These are phyloP conservation scores for Athelia psychrophila DNA, from an alignment of 1,284 basidiomycete species.

Conservation along the genomic window DNA sequence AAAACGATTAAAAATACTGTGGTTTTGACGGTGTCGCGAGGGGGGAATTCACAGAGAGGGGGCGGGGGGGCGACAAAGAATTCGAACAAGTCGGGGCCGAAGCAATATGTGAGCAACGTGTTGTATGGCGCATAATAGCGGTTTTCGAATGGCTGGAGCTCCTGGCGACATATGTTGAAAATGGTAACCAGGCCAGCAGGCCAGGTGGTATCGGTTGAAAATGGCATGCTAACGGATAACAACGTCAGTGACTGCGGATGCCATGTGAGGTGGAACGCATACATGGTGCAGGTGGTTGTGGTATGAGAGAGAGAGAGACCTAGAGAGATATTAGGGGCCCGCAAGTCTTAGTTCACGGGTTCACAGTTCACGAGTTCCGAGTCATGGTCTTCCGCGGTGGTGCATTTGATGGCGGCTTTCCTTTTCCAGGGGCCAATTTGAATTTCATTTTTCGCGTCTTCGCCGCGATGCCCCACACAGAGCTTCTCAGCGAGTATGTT, in stretches of 20 bases:
- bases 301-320: neutral
- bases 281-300: too few relatives aligned
- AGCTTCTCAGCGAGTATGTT: too few relatives aligned
- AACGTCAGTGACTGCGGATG: too few relatives aligned
- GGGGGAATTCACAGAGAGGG: slow-evolving; percentile 5
- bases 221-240: slow-evolving; percentile 4
- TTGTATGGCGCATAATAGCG: slow-evolving; percentile 24
- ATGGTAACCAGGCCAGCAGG: slow-evolving; percentile 16
- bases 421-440: too few relatives aligned
- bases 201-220: slow-evolving; percentile 14
- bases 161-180: slow-evolving; percentile 12
- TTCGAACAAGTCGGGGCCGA: slow-evolving; percentile 14
- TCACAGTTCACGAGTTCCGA: too few relatives aligned
- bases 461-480: too few relatives aligned
- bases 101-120: slow-evolving; percentile 20
- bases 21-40: slow-evolving; percentile 9
- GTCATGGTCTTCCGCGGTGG: too few relatives aligned
- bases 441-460: too few relatives aligned
- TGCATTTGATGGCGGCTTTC: too few relatives aligned
- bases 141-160: slow-evolving; percentile 9
- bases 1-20: slow-evolving; percentile 13
- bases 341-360: too few relatives aligned
- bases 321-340: neutral
- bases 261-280: too few relatives aligned
- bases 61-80: slow-evolving; percentile 15